Evolutionary conservation across 345 rosid species (phyloP), one percentile per base, ranked within the genome.

Genomic region (Lumnitzera littorea): DNA sequence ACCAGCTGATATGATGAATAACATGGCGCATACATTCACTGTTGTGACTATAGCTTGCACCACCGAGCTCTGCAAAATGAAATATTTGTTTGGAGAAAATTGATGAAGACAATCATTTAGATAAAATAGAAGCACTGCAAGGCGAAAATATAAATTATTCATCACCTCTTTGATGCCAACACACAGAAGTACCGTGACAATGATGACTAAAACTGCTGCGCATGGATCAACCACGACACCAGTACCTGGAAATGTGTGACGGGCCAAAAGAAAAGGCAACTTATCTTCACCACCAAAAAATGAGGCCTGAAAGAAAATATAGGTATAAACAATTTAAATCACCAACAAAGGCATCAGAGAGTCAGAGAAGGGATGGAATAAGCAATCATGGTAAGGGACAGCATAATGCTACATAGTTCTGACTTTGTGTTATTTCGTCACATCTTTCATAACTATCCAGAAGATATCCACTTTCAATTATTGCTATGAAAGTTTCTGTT

Each of bases 111-210:
- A 46, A 14, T 2, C 6, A 27, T 36, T 9, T 46, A 36, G 9
- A 16, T 14, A 5, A 2, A 16, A 16, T 14, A 50, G 13, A 50
- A 50, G 20, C 43, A 50, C 13, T 50, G 9, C 43, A 50, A 49
- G 46, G 20, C 7, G 9, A 25, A 46, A 24, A 24, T n/a, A 43
- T n/a, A 36, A 47, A 36, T 36, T 36, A 36, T 36, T 36, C 20
- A 55, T 6, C 74, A 90, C 99, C 97, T 94, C 99, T 80, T 94
- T 94, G 67, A 94, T 94, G 73, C 99, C 99, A 50, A 83, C 70
- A 23, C 99, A 94, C 85, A 94, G 69, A 49, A 94, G 89, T 71
- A 90, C 97, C 47, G 96, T 86, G 46, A 88, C 99, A 49, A 86
- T 16, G 57, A 88, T 67, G 23, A 94, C 97, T 49, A 94, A 72